A percentile compares a stretch with the other conserved stretches of the same genome.
Evolutionary conservation across 768 basidiomycete genomes (phyloP).

Genomic region (Termitomyces sp.): DNA sequence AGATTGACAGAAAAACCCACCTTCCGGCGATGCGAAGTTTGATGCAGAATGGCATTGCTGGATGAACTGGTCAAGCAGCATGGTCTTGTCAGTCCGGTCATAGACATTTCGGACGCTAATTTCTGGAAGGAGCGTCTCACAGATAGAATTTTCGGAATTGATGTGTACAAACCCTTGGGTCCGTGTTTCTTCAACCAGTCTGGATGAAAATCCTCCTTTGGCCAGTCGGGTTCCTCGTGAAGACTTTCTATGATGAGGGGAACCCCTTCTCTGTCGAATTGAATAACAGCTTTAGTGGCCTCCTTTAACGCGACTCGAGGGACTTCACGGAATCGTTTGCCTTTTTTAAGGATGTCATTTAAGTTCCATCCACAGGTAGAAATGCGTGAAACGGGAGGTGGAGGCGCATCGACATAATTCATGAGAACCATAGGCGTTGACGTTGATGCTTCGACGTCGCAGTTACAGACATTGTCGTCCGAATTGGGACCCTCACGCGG

Average conservation of each 20-base stretch:
- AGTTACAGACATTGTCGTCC: neutral
- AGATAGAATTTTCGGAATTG: neutral
- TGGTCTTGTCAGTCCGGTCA: conserved; percentile 45
- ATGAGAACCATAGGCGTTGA: conserved; percentile 5
- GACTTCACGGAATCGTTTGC: conserved; percentile 23
- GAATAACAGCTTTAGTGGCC: conserved; percentile 29
- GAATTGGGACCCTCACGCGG: neutral
- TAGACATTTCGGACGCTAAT: conserved; percentile 62
- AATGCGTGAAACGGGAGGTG: neutral
- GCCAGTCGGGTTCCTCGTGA: conserved; percentile 55
- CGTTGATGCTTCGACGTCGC: neutral
- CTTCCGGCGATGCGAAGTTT: conserved; percentile 30
- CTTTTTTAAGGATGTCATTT: conserved; percentile 17
- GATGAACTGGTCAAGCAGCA: conserved; percentile 53
- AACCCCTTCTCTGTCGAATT: conserved; percentile 44
- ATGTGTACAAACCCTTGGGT: conserved; percentile 16
- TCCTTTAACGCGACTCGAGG: conserved; percentile 29
- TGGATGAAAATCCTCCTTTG: conserved; percentile 43
- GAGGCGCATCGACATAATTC: conserved; percentile 3
- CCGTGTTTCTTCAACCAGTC: conserved; percentile 46
- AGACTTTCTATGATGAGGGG: conserved; percentile 65
- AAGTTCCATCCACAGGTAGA: conserved; percentile 44
- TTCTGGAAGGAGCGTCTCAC: conserved; percentile 28
- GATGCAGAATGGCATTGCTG: conserved; percentile 31
- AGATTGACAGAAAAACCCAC: conserved; percentile 20